Evolutionary conservation across 2,329 filamentous ascomycete genomes (phyloP), one percentile per base, ranked within the genome.

Genomic region (Metarhizium rileyi): DNA sequence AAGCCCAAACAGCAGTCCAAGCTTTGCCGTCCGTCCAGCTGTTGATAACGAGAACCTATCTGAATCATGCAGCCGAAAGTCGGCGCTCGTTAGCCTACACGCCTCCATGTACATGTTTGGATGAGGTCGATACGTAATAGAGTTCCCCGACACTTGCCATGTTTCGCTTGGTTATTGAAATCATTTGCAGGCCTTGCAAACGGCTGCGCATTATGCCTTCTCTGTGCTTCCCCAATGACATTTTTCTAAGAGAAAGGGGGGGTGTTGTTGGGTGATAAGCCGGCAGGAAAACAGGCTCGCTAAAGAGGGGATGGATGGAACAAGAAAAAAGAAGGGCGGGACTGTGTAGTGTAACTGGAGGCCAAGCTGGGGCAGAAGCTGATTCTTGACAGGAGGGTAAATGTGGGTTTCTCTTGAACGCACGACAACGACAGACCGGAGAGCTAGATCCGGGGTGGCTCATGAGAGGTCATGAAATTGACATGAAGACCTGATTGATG

Each of bases 21-120:
- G 80, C 63, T 83, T 87, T 46, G 90, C 89, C 41, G 88, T 93
- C 54, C 85, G 78, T 18, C 84, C 85, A 38, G 84, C 82, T 46
- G 85, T 86, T 52, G 84, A 81, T 27, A 91, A 70, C 30, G 90
- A 87, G 59, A 96, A 87, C 40, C 83, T 78, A 72, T 90, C 87
- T 91, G 63, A 44, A 55, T 47, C 50, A 55, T 55, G 60, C 50
- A 50, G 52, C 61, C 61, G 57, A 63, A 44, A 44, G 56, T 61
- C 57, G 61, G 61, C 61, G 50, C 46, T 47, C 46, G 56, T 62
- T 58, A 61, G 60, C 57, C 48, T n/a, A 52, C 23, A 44, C 22
- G 38, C 25, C 38, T 42, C 36, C 42, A 18, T 42, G 50, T 30
- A 25, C 30, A 14, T n/a, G 8, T 44, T 23, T 26, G 23, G n/a